Conservation (phyloP, 306 rosid species). For the Cotoneaster glaucophyllus region DNA sequence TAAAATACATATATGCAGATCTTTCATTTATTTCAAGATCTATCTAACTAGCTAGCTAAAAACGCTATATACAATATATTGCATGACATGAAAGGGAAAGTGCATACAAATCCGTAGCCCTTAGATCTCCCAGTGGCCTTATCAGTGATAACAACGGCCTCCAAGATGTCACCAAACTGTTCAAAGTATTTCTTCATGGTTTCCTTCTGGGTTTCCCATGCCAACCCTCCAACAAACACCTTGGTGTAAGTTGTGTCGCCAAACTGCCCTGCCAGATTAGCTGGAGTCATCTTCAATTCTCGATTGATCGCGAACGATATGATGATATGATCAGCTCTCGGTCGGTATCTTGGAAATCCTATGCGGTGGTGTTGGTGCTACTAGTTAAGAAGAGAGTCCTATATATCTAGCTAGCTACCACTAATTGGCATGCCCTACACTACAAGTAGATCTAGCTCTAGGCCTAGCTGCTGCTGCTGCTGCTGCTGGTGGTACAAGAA, state of each 20-base stretch:
- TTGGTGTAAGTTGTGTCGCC: slow-evolving; percentile 97
- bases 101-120: slow-evolving; percentile 89
- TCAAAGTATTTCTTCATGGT: slow-evolving; percentile 95
- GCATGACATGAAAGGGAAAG: background rate
- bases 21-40: slow-evolving; percentile 18
- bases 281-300: slow-evolving; percentile 48
- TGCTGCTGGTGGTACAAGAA: background rate
- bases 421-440: background rate
- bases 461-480: background rate
- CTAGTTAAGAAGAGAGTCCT: background rate
- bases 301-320: no score
- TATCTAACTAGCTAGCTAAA: background rate
- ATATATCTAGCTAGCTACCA: background rate
- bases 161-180: slow-evolving; percentile 98
- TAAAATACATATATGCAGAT: background rate
- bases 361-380: background rate
- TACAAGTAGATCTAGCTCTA: background rate
- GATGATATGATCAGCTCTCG: background rate
- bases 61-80: background rate
- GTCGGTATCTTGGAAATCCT: background rate
- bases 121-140: slow-evolving; percentile 96
- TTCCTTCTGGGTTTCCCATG: slow-evolving; percentile 99
- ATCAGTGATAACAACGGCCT: slow-evolving; percentile 98
- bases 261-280: slow-evolving; percentile 70
- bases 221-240: slow-evolving; percentile 95